These are phyloP conservation scores for Populus pruinosa DNA, from an alignment of 345 rosid species.

Conservation along the genomic window DNA sequence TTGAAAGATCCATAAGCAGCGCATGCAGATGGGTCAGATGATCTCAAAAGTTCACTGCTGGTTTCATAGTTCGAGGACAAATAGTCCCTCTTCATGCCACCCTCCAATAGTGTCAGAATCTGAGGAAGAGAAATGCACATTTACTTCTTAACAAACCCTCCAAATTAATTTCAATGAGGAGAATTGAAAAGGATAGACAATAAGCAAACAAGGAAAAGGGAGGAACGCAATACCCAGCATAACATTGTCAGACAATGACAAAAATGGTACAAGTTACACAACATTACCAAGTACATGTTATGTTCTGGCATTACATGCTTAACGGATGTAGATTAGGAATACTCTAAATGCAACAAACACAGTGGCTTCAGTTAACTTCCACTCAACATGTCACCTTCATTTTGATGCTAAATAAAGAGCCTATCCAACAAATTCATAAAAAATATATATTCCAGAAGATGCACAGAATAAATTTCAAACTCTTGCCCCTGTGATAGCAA, in stretches of 20 bases:
- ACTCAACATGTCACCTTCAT: not conserved
- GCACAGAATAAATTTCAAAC: no score
- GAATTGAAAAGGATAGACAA: not conserved
- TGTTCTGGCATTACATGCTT: not conserved
- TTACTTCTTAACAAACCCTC: not conserved
- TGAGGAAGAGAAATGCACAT: conserved; percentile 21
- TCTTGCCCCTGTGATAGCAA: no score
- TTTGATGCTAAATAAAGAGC: not conserved
- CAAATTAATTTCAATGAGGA: not conserved
- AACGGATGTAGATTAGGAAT: not conserved
- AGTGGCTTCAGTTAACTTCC: not conserved
- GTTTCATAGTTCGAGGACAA: conserved; percentile 65
- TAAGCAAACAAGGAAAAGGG: not conserved
- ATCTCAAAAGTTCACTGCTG: conserved; percentile 53
- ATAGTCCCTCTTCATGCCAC: conserved; percentile 52
- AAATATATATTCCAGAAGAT: not conserved
- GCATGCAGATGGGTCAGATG: conserved; percentile 13
- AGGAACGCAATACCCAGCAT: not conserved
- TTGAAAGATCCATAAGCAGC: conserved; percentile 16
- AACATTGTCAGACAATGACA: not conserved
- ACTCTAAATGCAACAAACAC: not conserved
- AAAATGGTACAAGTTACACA: no score
- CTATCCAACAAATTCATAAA: not conserved
- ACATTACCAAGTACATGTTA: not conserved
- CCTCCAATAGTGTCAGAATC: conserved; percentile 63